Evolutionary conservation across 805 yeast species (phyloP).

Genomic region (Starmerella stellata): DNA sequence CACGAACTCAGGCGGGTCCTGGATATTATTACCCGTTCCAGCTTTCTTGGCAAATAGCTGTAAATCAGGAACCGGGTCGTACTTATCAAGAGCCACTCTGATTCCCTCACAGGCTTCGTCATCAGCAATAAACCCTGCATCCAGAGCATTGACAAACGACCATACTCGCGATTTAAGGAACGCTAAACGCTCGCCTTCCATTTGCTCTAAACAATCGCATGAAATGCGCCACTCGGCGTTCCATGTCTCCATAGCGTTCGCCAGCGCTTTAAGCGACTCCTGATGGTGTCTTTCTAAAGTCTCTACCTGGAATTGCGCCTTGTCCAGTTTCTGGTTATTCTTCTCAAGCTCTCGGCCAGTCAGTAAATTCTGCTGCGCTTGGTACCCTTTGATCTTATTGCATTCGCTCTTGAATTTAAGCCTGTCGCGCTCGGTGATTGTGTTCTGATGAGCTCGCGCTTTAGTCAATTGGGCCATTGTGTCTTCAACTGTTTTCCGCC

Average conservation of each 20-base stretch:
- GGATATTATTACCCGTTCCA: conserved; percentile 49
- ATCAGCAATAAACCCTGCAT: conserved; percentile 58
- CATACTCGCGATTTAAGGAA: conserved; percentile 54
- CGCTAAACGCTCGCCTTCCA: conserved; percentile 58
- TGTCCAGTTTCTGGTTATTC: conserved; percentile 37
- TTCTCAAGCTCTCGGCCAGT: conserved; percentile 58
- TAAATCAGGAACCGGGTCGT: conserved; percentile 45
- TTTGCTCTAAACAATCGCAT: conserved; percentile 41
- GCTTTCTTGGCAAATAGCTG: conserved; percentile 33
- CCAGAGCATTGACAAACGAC: conserved; percentile 57
- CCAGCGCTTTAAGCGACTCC: conserved; percentile 33
- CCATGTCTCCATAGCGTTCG: conserved; percentile 45
- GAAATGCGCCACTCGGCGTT: conserved; percentile 52
- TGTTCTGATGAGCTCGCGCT: conserved; percentile 27
- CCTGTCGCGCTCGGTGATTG: conserved; percentile 22
- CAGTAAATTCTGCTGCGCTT: conserved; percentile 46
- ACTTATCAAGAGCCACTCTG: conserved; percentile 46
- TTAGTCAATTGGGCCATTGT: conserved; percentile 38
- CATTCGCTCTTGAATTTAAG: conserved; percentile 41
- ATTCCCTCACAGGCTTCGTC: conserved; percentile 62
- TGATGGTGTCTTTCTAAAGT: conserved; percentile 39
- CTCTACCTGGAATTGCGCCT: conserved; percentile 29
- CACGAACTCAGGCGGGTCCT: conserved; percentile 42
- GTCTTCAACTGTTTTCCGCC: conserved; percentile 38
- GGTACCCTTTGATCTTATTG: conserved; percentile 37